Base-by-base conservation (phyloP, 305 asterid species). In the Fraxinus dipetala region DNA sequence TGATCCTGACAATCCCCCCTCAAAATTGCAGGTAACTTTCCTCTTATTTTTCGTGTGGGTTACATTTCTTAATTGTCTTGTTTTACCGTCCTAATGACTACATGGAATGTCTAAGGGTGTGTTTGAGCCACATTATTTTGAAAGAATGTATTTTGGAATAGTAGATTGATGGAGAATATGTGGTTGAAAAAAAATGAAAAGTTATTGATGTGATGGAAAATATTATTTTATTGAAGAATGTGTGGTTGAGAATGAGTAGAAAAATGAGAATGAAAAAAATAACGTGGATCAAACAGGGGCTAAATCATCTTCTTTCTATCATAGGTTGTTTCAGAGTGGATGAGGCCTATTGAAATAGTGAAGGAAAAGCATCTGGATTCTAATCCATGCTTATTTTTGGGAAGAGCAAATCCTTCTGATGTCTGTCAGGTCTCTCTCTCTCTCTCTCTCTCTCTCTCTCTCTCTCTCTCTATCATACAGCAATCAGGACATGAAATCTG, bases 321-420 rank as follows among this genome's bases (percentile, higher is more conserved):
- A n/a, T 85, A 96, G 99, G 97, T 96, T 86, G 98, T 96, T 77
- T 89, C 97, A 65, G 90, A 91, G 56, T 96, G 98, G 99, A 90
- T 91, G 98, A 93, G 98, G 85, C 99, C 99, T 20, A 85, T 83
- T 80, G 98, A 96, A 81, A 91, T 96, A 79, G 91, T 94, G 78
- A 92, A 88, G 89, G 96, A 91, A 83, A 94, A 88, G 86, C 96
- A 91, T 84, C 84, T 93, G 63, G 96, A 88, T 90, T 87, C 86
- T 79, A 86, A 65, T 82, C 99, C 99, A 20, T 92, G 97, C 90
- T 87, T 96, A 86, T 94, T 95, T 89, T 89, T 92, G 0, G 98
- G 97, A 79, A 85, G 86, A 72, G 96, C 99, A 83, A 93, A 94
- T 86, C 97, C 99, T 84, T 95, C 98, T 78, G 99, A 96, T 89